Conservation (phyloP, 2,329 filamentous ascomycete species). For the Shiraia sp. region DNA sequence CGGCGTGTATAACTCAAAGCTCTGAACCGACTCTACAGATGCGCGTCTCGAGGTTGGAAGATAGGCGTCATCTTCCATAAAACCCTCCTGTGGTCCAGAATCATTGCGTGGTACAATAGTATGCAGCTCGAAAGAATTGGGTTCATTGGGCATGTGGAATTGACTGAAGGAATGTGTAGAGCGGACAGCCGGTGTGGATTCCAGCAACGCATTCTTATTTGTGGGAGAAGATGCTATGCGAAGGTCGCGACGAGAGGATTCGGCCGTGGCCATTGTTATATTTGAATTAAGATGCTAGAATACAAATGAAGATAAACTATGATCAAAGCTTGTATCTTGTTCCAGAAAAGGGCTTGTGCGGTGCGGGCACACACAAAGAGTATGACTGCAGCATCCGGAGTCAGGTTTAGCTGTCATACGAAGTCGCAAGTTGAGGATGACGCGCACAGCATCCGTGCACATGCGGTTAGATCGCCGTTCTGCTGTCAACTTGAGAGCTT, state of each 20-base stretch:
- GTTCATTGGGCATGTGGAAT: slow-evolving; percentile 11
- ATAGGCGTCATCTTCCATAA: slow-evolving; percentile 33
- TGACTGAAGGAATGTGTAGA: slow-evolving; percentile 19
- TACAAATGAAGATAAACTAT: no score
- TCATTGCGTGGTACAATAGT: slow-evolving; percentile 19
- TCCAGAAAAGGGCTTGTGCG: no score
- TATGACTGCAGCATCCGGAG: background rate
- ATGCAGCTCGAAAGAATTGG: slow-evolving; percentile 31
- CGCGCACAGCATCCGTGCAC: background rate
- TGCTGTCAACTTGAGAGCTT: no score
- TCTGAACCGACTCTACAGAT: slow-evolving; percentile 40
- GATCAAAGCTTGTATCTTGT: no score
- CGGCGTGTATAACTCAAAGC: slow-evolving; percentile 59
- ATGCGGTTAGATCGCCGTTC: no score
- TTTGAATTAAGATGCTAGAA: no score
- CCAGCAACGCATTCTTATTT: slow-evolving; percentile 23
- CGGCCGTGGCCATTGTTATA: slow-evolving; percentile 12
- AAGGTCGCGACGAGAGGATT: slow-evolving; percentile 15
- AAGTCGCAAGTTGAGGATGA: background rate
- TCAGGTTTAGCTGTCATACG: background rate
- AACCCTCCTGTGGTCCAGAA: slow-evolving; percentile 8
- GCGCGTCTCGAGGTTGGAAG: slow-evolving; percentile 20
- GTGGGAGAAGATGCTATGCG: slow-evolving; percentile 21
- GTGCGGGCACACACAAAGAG: no score
- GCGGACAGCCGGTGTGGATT: slow-evolving; percentile 27